A percentile compares a stretch with the other conserved stretches of the same genome.
Evolutionary conservation across 2,329 filamentous ascomycete genomes (phyloP).

Genomic region (Colletotrichum brevisporum): DNA sequence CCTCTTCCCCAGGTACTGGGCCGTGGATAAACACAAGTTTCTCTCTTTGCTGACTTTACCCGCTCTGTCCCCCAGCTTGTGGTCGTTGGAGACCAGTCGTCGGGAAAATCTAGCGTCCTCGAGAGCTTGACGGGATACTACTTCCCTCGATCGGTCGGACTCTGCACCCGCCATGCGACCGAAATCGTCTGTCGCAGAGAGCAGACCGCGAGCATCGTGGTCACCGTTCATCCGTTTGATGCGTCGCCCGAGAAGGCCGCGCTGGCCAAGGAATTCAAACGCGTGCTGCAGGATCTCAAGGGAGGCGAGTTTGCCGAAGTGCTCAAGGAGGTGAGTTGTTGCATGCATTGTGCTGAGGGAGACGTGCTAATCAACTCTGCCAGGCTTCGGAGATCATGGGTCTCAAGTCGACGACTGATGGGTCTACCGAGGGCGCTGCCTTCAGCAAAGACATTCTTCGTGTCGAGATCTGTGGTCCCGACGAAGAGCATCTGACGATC

Average conservation of each 20-base stretch:
- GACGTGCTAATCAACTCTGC: no score
- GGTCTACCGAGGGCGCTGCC: conserved; percentile 1
- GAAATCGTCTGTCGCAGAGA: conserved; percentile 62
- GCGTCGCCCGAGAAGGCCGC: neutral
- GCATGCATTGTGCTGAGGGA: conserved; percentile 41
- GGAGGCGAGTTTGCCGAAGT: conserved; percentile 40
- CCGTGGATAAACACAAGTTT: conserved; percentile 42
- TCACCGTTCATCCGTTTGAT: conserved; percentile 58
- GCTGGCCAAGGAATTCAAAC: conserved; percentile 64
- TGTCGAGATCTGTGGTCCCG: conserved; percentile 43
- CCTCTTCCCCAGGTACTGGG: conserved; percentile 28
- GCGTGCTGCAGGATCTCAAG: conserved; percentile 87
- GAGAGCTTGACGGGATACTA: conserved; percentile 72
- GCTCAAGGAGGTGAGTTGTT: conserved; percentile 47
- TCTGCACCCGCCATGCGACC: conserved; percentile 65
- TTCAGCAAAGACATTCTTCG: conserved; percentile 43
- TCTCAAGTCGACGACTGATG: conserved; percentile 3
- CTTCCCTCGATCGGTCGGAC: conserved; percentile 59
- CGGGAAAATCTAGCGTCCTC: conserved; percentile 87
- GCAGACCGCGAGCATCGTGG: conserved; percentile 48
- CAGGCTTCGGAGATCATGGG: conserved; percentile 31
- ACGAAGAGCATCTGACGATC: conserved; percentile 43
- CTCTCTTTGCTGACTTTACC: conserved; percentile 38
- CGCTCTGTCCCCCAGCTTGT: conserved; percentile 73
- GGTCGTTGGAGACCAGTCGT: conserved; percentile 88